A percentile compares a stretch with the other conserved stretches of the same genome.
These are phyloP conservation scores for Arabidopsis lyrata DNA, from an alignment of 441 rosid genomes.

Conservation along the genomic window DNA sequence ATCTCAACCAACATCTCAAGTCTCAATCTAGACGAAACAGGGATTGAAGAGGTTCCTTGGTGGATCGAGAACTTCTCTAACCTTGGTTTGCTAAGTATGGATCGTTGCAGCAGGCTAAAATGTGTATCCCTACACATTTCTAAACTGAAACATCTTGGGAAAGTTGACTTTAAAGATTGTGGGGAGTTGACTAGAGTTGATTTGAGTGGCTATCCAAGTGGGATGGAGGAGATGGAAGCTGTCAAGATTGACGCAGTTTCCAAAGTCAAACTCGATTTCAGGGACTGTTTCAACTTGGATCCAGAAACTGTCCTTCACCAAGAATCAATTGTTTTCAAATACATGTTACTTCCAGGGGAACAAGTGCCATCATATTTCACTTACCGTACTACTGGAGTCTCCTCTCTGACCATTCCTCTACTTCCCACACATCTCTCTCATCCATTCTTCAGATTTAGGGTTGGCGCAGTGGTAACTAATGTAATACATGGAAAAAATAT, in stretches of 20 bases:
- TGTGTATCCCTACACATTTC: neutral
- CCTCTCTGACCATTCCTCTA: neutral
- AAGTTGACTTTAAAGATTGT: neutral
- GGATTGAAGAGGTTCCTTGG: slow-evolving; percentile 14
- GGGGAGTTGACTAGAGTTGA: neutral
- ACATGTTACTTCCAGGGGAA: neutral
- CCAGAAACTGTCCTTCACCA: neutral
- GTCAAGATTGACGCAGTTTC: neutral
- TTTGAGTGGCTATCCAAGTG: neutral
- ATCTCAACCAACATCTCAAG: neutral
- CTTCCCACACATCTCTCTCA: neutral
- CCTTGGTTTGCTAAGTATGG: neutral
- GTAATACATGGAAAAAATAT: neutral
- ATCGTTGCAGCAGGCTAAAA: neutral
- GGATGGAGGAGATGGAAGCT: neutral
- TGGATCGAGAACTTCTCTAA: neutral
- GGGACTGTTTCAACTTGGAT: slow-evolving; percentile 1
- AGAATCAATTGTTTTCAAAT: neutral
- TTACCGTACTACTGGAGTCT: neutral
- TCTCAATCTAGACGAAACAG: neutral
- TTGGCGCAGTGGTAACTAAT: neutral
- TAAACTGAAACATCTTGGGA: neutral
- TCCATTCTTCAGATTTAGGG: neutral
- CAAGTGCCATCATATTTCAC: neutral
- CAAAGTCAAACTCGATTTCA: neutral